Base-by-base conservation (phyloP, 495 filamentous ascomycete species). In the Lasiosphaeria ovina region DNA sequence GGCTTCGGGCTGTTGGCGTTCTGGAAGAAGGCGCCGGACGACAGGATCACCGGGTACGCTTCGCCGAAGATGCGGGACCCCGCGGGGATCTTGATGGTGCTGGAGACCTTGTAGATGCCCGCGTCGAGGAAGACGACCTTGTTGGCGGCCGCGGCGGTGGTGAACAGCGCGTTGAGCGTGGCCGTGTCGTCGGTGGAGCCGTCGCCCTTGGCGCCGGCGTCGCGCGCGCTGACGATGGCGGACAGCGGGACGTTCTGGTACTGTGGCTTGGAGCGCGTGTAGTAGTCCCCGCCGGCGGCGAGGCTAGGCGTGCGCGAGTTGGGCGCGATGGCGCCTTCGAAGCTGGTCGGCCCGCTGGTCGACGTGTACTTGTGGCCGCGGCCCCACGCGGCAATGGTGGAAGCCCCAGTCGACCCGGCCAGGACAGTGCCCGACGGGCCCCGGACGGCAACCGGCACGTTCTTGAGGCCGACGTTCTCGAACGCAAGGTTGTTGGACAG, bases 121-220 rank as follows among this genome's bases (percentile, higher is more conserved):
- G 91, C 86, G 66, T 95, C 90, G 68, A 97, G 89, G 78, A 87
- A 96, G 49, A 93, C 85, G 44, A 97, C 78, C 52, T 90, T 85
- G 52, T 74, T 74, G 0, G 74, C 60, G 0, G 72, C 69, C 6
- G 73, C 69, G 14, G 81, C 86, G 9, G 79, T 80, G 53, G 90
- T 80, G 40, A 92, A 79, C 40, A 85, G 66, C 17, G 80, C 77
- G 69, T 97, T 91, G 54, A 97, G 75, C 8, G 78, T 79, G 0
- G 71, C 72, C 9, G 87, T 88, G 66, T 89, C 87, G 62, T 90
- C 87, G 5, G 83, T 79, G 1, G 64, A 65, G 14, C 84, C 87
- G 66, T 90, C 89, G 61, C 93, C 93, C 63, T 82, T 86, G 54
- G 90, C 90, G 38, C 92, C 92, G 3, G 78, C 78, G 11, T 76